Evolutionary conservation across 768 basidiomycete species (phyloP).

Genomic region (Ramaria sp.): DNA sequence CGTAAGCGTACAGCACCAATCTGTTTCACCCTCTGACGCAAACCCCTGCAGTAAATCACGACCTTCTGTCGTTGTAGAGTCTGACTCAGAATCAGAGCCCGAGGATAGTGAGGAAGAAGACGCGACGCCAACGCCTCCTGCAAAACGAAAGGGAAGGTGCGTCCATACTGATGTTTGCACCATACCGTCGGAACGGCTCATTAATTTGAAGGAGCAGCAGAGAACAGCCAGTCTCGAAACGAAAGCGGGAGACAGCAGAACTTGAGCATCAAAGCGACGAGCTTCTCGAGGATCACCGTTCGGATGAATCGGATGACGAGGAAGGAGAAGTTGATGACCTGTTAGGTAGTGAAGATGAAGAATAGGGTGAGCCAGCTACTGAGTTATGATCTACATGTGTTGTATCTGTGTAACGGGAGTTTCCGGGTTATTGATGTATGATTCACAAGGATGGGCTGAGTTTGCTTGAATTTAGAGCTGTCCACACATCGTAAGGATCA

Average conservation of each 20-base stretch:
- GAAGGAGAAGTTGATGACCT: conserved; percentile 2
- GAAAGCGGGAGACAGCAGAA: conserved; percentile 11
- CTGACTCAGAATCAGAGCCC: not conserved
- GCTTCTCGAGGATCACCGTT: not conserved
- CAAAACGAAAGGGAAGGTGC: conserved; percentile 8
- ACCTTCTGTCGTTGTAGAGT: conserved; percentile 2
- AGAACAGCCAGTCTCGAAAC: conserved; percentile 5
- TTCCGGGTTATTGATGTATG: not conserved
- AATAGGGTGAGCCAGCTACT: not conserved
- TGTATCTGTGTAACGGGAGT: not conserved
- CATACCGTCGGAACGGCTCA: conserved; percentile 14
- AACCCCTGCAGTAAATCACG: conserved; percentile 2
- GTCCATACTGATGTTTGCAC: not conserved
- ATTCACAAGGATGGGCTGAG: no score
- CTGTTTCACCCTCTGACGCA: not conserved
- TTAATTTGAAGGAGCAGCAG: conserved; percentile 9
- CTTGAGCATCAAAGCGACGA: conserved; percentile 12
- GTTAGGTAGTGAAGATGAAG: conserved; percentile 6
- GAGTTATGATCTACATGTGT: not conserved
- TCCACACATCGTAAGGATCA: no score
- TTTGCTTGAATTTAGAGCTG: no score
- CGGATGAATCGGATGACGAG: not conserved
- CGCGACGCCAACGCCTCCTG: conserved; percentile 4
- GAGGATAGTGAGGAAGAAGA: not conserved
- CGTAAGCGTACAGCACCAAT: conserved; percentile 1